These are phyloP conservation scores for Erigeron philadelphicus DNA, from an alignment of 140 eudicot species.

Conservation along the genomic window DNA sequence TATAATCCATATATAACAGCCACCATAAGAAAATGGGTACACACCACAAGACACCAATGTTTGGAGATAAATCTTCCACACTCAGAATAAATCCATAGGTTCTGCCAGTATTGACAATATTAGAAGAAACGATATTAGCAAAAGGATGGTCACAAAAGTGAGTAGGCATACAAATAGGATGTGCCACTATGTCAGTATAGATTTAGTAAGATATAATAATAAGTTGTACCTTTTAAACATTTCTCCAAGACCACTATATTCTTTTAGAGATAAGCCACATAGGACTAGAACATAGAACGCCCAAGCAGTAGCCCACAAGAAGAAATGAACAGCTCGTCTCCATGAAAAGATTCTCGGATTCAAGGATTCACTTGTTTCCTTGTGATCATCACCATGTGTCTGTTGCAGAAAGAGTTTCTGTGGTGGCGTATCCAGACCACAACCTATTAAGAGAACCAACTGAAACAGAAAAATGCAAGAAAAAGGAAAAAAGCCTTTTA, in stretches of 20 bases:
- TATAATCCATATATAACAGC: slow-evolving; percentile 8
- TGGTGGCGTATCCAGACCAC: slow-evolving; percentile 85
- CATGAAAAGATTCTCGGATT: slow-evolving; percentile 38
- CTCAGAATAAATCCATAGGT: slow-evolving; percentile 88
- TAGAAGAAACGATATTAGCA: slow-evolving; percentile 13
- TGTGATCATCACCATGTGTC: slow-evolving; percentile 19
- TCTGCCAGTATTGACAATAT: slow-evolving; percentile 43
- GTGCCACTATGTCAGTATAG: background rate
- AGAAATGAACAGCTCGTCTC: slow-evolving; percentile 49
- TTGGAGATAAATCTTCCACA: slow-evolving; percentile 87
- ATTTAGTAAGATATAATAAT: background rate
- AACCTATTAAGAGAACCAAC: slow-evolving; percentile 65
- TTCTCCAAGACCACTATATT: slow-evolving; percentile 66
- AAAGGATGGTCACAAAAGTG: slow-evolving; percentile 15
- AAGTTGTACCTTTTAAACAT: slow-evolving; percentile 70
- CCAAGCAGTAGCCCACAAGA: slow-evolving; percentile 71
- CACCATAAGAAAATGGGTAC: slow-evolving; percentile 19
- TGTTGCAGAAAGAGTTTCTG: slow-evolving; percentile 55
- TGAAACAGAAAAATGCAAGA: slow-evolving; percentile 28
- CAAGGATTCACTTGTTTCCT: slow-evolving; percentile 22
- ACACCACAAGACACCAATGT: slow-evolving; percentile 91
- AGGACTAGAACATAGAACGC: slow-evolving; percentile 52
- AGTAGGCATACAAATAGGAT: background rate
- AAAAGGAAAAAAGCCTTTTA: background rate
- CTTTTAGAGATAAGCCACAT: slow-evolving; percentile 62